phyloP scores from a whole-genome alignment of 2,329 filamentous ascomycete genomes.

The Aspergillus sp. region DNA sequence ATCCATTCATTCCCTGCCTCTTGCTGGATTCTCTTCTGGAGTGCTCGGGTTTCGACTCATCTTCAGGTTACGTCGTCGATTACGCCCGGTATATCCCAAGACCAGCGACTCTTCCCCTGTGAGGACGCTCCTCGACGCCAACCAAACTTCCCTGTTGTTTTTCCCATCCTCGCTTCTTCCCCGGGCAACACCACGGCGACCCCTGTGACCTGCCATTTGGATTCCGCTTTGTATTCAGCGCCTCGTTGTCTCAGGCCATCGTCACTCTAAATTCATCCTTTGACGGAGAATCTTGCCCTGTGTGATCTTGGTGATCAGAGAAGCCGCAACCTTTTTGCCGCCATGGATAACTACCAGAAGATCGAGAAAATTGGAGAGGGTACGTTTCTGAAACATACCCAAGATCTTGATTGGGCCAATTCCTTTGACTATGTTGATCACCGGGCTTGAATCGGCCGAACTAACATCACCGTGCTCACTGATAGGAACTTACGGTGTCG shows the following conservation, averaged over 20 bases:
- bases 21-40: background rate
- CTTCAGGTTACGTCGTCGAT: no score
- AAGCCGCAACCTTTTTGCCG: conserved; percentile 9
- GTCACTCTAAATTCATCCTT: background rate
- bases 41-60: background rate
- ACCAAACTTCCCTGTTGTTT: conserved; percentile 8
- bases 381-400: conserved; percentile 42
- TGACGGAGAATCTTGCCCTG: background rate
- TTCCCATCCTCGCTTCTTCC: conserved; percentile 14
- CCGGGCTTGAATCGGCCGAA: background rate
- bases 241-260: conserved; percentile 9
- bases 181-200: conserved; percentile 18
- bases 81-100: no score
- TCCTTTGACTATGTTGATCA: no score
- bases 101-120: conserved; percentile 2
- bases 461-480: background rate
- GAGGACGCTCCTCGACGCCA: conserved; percentile 8
- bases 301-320: background rate
- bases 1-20: conserved; percentile 37
- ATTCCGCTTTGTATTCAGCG: conserved; percentile 14
- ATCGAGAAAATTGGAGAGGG: conserved; percentile 96
- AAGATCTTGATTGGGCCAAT: no score
- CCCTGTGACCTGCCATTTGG: conserved; percentile 10
- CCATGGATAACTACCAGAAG: conserved; percentile 95
- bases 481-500: conserved; percentile 86